phyloP scores from a whole-genome alignment of 768 basidiomycete genomes.

The Boletus reticuloceps region DNA sequence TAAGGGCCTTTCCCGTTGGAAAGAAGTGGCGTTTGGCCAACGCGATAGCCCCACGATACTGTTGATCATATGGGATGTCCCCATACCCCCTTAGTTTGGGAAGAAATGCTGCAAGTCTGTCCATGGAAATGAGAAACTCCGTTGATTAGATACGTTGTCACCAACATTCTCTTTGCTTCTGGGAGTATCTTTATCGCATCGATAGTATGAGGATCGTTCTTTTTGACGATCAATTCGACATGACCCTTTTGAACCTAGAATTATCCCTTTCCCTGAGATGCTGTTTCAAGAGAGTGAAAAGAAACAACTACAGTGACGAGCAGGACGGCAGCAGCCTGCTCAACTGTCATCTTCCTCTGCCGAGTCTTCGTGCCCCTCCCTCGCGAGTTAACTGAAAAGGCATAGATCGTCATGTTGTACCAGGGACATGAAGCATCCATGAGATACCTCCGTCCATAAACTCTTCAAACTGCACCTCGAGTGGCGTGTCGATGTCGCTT shows the following conservation, averaged over 20 bases:
- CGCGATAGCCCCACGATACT: constrained; percentile 29
- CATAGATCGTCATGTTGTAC: neutral
- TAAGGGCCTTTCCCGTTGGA: constrained; percentile 19
- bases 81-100: constrained; percentile 30
- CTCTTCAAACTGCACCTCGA: constrained; percentile 26
- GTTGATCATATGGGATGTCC: constrained; percentile 23
- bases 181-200: constrained; percentile 26
- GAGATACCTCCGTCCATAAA: constrained; percentile 27
- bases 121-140: neutral
- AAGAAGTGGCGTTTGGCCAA: constrained; percentile 29
- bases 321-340: constrained; percentile 24
- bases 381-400: constrained; percentile 22
- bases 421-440: neutral
- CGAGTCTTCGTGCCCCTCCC: constrained; percentile 17
- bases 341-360: constrained; percentile 20
- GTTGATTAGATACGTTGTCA: neutral
- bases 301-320: constrained; percentile 19
- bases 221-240: constrained; percentile 18
- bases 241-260: constrained; percentile 27
- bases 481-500: constrained; percentile 2
- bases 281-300: neutral
- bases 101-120: constrained; percentile 27
- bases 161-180: constrained; percentile 21
- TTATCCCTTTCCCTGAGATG: neutral
- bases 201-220: constrained; percentile 13